Percentiles rank a stretch among this genome's conserved stretches.
Conservation (phyloP, 2,329 filamentous ascomycete species). For the Nothophoma quercina region DNA sequence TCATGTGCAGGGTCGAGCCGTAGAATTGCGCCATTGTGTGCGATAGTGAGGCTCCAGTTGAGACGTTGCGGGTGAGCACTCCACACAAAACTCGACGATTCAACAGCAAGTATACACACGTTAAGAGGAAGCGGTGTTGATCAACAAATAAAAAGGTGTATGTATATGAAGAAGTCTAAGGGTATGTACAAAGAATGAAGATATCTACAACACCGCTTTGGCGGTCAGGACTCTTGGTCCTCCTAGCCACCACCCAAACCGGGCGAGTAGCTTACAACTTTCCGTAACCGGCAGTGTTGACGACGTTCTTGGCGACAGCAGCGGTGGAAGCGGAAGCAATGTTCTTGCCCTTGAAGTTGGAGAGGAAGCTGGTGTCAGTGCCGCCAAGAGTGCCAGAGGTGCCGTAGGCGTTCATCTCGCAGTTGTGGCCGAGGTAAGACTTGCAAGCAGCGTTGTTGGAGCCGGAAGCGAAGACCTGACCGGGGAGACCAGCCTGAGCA, state of each 20-base stretch:
- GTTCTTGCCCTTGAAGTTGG: slow-evolving; percentile 62
- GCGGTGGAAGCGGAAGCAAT: slow-evolving; percentile 54
- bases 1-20: too few relatives aligned
- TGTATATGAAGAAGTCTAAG: slow-evolving; percentile 13
- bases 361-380: slow-evolving; percentile 58
- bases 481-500: slow-evolving; percentile 52
- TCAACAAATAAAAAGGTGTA: slow-evolving; percentile 2
- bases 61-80: too few relatives aligned
- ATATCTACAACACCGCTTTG: slow-evolving; percentile 3
- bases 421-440: slow-evolving; percentile 57
- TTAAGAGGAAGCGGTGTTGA: too few relatives aligned
- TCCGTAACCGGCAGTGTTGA: slow-evolving; percentile 35
- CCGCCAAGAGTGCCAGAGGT: slow-evolving; percentile 37
- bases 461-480: slow-evolving; percentile 51
- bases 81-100: too few relatives aligned
- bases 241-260: background rate
- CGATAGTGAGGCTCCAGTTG: too few relatives aligned
- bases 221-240: background rate
- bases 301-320: slow-evolving; percentile 24
- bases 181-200: slow-evolving; percentile 14
- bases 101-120: too few relatives aligned
- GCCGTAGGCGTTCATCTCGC: slow-evolving; percentile 57
- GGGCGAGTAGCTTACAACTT: slow-evolving; percentile 25
- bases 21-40: too few relatives aligned
- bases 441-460: slow-evolving; percentile 53